Conservation (phyloP, 352 stramenopile genomes). For the Salisapilia sapeloensis region DNA sequence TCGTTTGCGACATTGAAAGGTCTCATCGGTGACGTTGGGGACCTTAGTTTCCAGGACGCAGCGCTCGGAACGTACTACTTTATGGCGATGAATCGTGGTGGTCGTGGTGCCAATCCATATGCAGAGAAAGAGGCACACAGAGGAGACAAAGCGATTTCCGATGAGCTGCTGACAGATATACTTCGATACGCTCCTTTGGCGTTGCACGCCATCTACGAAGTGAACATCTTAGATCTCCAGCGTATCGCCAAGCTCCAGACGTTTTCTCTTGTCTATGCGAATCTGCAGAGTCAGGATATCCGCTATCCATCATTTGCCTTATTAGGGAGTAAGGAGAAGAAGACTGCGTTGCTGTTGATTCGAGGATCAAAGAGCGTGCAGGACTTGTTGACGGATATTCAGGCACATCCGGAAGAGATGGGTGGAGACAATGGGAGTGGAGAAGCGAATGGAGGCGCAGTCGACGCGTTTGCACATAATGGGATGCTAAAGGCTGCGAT, state of each 20-base stretch:
- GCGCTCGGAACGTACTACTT: constrained; percentile 79
- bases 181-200: constrained; percentile 61
- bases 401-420: constrained; percentile 66
- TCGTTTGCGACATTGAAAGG: constrained; percentile 74
- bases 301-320: constrained; percentile 67
- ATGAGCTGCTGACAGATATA: constrained; percentile 52
- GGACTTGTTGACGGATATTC: constrained; percentile 71
- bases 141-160: constrained; percentile 33
- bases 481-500: constrained; percentile 75
- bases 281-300: constrained; percentile 69
- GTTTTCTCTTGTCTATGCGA: constrained; percentile 64
- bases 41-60: constrained; percentile 71
- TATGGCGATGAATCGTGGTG: constrained; percentile 77
- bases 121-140: constrained; percentile 37
- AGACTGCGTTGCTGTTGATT: constrained; percentile 62
- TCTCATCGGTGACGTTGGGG: constrained; percentile 59
- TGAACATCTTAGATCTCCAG: constrained; percentile 72
- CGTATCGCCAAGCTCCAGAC: constrained; percentile 62
- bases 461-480: constrained; percentile 76
- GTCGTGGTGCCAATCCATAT: constrained; percentile 52
- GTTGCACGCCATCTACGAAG: constrained; percentile 71
- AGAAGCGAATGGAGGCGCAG: constrained; percentile 44
- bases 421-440: constrained; percentile 19
- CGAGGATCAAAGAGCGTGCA: constrained; percentile 77
- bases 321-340: constrained; percentile 60